phyloP scores from a whole-genome alignment of 106 monocot species.

The Apostasia shenzhenica region DNA sequence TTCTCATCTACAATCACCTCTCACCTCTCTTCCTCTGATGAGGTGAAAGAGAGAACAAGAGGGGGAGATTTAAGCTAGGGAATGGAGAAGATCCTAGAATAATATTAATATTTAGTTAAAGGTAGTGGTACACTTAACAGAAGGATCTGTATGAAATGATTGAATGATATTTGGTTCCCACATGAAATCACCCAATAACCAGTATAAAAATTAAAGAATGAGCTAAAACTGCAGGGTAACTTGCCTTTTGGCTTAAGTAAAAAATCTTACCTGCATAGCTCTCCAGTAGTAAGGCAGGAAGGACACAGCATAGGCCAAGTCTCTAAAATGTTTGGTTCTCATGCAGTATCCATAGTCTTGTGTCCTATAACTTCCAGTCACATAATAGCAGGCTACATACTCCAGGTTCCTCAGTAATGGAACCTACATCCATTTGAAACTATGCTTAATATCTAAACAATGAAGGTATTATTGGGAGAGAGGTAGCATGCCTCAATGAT shows the following conservation, averaged over 20 bases:
- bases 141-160: no score
- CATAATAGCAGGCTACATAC: slow-evolving; percentile 90
- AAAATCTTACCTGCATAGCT: slow-evolving; percentile 84
- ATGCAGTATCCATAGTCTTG: slow-evolving; percentile 88
- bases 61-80: no score
- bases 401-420: slow-evolving; percentile 89
- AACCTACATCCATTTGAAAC: slow-evolving; percentile 40
- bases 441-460: background rate
- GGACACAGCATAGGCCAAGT: slow-evolving; percentile 89
- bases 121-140: no score
- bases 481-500: background rate
- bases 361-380: slow-evolving; percentile 89
- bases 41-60: no score
- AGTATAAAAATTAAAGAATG: no score
- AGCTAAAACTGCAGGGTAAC: no score
- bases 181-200: no score
- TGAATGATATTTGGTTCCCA: no score
- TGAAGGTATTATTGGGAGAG: background rate
- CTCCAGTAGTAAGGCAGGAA: slow-evolving; percentile 99
- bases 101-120: no score
- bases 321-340: slow-evolving; percentile 50
- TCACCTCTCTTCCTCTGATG: no score
- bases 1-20: no score
- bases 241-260: background rate
- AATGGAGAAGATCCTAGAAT: no score